These are phyloP conservation scores for Pouteria campechiana DNA, from an alignment of 179 eudicot genomes.

Conservation along the genomic window DNA sequence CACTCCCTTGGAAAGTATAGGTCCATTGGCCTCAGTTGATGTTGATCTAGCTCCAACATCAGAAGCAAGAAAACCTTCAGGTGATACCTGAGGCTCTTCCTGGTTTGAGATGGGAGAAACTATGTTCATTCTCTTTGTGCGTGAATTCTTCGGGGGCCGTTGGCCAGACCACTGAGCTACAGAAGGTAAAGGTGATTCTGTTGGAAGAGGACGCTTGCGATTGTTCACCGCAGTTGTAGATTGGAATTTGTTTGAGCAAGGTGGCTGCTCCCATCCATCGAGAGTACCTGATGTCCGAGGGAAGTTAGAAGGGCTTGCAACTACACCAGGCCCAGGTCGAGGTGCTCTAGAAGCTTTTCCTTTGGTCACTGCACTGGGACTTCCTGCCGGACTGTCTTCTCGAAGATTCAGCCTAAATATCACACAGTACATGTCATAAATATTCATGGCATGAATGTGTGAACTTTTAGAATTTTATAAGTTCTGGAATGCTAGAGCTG, in stretches of 20 bases:
- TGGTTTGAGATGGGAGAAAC: constrained; percentile 61
- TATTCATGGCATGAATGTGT: too few species aligned
- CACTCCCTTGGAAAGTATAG: constrained; percentile 36
- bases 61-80: constrained; percentile 54
- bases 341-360: constrained; percentile 72
- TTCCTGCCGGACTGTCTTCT: constrained; percentile 39
- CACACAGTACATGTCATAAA: too few species aligned
- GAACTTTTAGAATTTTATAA: too few species aligned
- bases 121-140: constrained; percentile 76
- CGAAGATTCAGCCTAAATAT: constrained; percentile 44
- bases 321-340: constrained; percentile 37
- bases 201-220: constrained; percentile 67
- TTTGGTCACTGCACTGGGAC: constrained; percentile 45
- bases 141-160: constrained; percentile 83
- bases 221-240: constrained; percentile 46
- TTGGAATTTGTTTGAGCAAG: constrained; percentile 35
- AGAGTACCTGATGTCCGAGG: constrained; percentile 39
- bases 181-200: constrained; percentile 64
- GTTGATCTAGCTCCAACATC: constrained; percentile 36
- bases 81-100: constrained; percentile 49
- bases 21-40: constrained; percentile 31
- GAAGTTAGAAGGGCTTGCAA: constrained; percentile 43
- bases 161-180: constrained; percentile 93
- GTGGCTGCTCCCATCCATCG: constrained; percentile 66
- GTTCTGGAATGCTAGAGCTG: too few species aligned